Evolutionary conservation across 371 early-diverging fungal species (phyloP).

Genomic region (Mortierella sp.): DNA sequence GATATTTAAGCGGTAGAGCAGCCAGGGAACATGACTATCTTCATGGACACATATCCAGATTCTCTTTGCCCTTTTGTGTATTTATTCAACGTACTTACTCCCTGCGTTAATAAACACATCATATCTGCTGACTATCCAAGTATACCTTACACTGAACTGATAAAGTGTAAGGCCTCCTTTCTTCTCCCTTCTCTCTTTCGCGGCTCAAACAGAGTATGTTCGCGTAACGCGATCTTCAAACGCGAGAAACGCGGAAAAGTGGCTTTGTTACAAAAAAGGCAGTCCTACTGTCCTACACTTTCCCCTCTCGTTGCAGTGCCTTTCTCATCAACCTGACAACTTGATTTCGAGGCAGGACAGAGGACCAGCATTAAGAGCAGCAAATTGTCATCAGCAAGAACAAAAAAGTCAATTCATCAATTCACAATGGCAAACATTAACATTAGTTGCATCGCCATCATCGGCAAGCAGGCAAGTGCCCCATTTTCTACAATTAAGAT

Average conservation of each 20-base stretch:
- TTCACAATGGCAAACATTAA: slow-evolving; percentile 61
- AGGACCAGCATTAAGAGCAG: not conserved
- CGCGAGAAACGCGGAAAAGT: not conserved
- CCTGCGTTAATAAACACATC: no score
- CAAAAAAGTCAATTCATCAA: not conserved
- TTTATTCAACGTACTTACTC: no score
- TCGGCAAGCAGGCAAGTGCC: slow-evolving; percentile 68
- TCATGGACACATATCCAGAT: no score
- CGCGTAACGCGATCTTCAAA: not conserved
- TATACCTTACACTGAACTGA: no score
- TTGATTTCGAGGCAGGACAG: not conserved
- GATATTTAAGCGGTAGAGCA: no score
- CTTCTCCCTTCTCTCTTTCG: no score
- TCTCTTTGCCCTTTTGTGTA: no score
- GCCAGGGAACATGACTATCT: no score
- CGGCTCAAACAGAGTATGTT: no score
- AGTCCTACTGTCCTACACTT: not conserved
- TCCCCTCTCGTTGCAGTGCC: not conserved
- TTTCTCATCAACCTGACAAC: not conserved
- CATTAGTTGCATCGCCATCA: slow-evolving; percentile 82
- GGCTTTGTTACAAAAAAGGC: not conserved
- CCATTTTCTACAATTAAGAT: not conserved
- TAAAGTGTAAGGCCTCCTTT: no score
- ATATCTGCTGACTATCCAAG: no score
- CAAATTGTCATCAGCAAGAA: slow-evolving; percentile 1